These are phyloP conservation scores for Posidonia oceanica DNA, from an alignment of 116 monocot genomes.

Conservation along the genomic window DNA sequence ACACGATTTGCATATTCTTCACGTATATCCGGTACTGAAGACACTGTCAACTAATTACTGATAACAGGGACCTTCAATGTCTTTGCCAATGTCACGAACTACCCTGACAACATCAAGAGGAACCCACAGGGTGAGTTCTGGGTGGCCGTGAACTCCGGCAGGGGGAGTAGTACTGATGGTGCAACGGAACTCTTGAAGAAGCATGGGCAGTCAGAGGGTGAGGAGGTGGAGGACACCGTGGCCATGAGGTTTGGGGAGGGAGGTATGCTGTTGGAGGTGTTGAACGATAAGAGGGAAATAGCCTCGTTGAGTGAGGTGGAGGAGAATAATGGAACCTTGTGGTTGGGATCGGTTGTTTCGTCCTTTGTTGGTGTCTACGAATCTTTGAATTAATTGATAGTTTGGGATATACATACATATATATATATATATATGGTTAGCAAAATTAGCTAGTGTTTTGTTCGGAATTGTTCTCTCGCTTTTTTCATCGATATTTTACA, in stretches of 20 bases:
- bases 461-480: too few species aligned
- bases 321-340: conserved; percentile 21
- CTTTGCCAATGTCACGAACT: conserved; percentile 36
- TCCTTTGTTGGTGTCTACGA: conserved; percentile 9
- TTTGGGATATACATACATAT: too few species aligned
- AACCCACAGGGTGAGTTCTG: conserved; percentile 62
- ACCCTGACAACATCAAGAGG: conserved; percentile 71
- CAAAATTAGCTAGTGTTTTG: too few species aligned
- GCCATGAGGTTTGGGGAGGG: conserved; percentile 2
- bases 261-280: conserved; percentile 11
- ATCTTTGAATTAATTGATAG: too few species aligned
- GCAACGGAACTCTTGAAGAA: not conserved
- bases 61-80: conserved; percentile 12
- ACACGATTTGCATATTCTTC: too few species aligned
- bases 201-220: conserved; percentile 7
- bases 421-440: too few species aligned
- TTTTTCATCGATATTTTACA: too few species aligned
- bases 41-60: too few species aligned
- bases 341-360: conserved; percentile 21
- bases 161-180: not conserved
- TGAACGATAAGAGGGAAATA: not conserved
- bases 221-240: not conserved
- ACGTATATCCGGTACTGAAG: too few species aligned
- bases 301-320: conserved; percentile 18
- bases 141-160: conserved; percentile 47